These are phyloP conservation scores for Ganoderma meredithae DNA, from an alignment of 1,284 basidiomycete genomes.

Conservation along the genomic window DNA sequence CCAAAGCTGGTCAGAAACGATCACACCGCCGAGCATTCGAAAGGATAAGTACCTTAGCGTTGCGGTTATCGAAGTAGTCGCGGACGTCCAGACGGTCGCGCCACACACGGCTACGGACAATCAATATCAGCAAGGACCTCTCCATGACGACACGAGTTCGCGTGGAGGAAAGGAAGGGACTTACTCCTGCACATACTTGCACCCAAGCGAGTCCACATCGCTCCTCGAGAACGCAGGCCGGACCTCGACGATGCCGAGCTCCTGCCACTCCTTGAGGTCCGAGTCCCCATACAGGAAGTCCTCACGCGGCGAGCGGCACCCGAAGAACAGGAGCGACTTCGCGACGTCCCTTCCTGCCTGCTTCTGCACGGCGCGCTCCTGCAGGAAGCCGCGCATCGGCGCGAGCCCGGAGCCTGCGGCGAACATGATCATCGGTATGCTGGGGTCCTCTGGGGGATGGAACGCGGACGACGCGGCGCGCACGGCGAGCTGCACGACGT, in stretches of 20 bases:
- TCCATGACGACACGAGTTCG: neutral
- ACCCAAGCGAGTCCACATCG: conserved; percentile 47
- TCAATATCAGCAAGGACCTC: neutral
- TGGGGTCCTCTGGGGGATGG: conserved; percentile 55
- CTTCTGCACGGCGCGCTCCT: conserved; percentile 58
- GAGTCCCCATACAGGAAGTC: conserved; percentile 54
- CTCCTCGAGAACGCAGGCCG: conserved; percentile 56
- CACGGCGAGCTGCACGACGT: conserved; percentile 54
- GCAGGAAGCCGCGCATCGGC: conserved; percentile 62
- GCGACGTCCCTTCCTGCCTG: conserved; percentile 53
- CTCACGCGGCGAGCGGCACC: conserved; percentile 51
- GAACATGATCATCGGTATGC: conserved; percentile 55
- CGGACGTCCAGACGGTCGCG: conserved; percentile 49
- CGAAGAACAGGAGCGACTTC: conserved; percentile 56
- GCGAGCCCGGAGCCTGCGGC: conserved; percentile 58
- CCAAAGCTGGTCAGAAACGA: conserved; percentile 5
- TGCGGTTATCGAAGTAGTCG: conserved; percentile 41
- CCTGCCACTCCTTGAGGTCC: conserved; percentile 53
- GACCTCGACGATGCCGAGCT: conserved; percentile 55
- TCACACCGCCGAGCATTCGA: neutral
- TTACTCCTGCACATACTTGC: conserved; percentile 60
- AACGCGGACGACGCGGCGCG: conserved; percentile 52
- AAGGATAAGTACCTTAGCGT: conserved; percentile 54
- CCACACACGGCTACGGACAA: conserved; percentile 50
- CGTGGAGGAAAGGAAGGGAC: conserved; percentile 31